phyloP scores from a whole-genome alignment of 164 flowering plant genomes.

The Malania oleifera region DNA sequence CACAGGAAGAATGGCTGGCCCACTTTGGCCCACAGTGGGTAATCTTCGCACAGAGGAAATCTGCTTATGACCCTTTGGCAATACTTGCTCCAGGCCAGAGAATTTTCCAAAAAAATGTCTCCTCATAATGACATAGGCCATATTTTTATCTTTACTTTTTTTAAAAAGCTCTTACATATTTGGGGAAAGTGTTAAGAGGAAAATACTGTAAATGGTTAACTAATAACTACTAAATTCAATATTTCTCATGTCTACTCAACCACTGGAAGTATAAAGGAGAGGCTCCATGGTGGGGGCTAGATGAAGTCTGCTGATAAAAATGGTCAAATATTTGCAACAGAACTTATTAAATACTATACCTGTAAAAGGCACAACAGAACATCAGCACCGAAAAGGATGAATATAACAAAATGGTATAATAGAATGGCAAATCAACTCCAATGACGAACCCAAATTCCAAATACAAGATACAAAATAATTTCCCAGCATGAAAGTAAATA shows the following conservation, averaged over 20 bases:
- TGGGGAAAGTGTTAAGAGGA: constrained; percentile 1
- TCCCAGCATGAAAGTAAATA: background rate
- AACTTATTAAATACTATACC: constrained; percentile 5
- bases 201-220: constrained; percentile 14
- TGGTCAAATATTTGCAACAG: background rate
- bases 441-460: background rate
- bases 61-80: constrained; percentile 66
- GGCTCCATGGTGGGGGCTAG: constrained; percentile 1
- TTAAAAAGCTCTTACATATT: background rate
- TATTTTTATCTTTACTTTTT: background rate
- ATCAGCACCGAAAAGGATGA: constrained; percentile 7
- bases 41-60: constrained; percentile 51
- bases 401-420: constrained; percentile 5
- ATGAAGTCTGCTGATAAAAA: background rate
- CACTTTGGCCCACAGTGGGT: constrained; percentile 82
- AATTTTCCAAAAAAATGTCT: constrained; percentile 53
- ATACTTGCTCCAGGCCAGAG: constrained; percentile 84
- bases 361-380: constrained; percentile 9
- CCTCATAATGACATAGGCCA: constrained; percentile 21
- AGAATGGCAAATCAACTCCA: background rate
- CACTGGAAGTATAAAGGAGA: constrained; percentile 7
- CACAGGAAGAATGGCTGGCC: constrained; percentile 58
- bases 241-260: constrained; percentile 5
- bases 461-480: background rate
- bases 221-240: constrained; percentile 2